These are phyloP conservation scores for Sugiyamaella smithiae DNA, from an alignment of 805 yeast species.

Conservation along the genomic window DNA sequence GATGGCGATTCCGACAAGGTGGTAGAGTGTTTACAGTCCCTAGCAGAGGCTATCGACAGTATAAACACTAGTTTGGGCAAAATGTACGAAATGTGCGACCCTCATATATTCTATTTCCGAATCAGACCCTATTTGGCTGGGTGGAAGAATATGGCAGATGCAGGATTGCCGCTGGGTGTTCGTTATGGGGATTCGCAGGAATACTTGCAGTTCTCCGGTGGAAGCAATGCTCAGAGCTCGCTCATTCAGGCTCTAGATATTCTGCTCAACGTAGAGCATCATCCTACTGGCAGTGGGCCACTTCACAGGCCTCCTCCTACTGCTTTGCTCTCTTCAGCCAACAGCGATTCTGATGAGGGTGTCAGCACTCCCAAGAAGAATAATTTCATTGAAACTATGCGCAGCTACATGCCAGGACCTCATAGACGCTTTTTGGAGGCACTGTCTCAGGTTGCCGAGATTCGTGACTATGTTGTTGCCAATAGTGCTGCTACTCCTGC, in stretches of 20 bases:
- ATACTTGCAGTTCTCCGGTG: constrained; percentile 71
- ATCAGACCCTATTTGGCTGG: constrained; percentile 91
- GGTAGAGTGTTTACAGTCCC: constrained; percentile 48
- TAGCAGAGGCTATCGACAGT: constrained; percentile 74
- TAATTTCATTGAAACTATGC: constrained; percentile 77
- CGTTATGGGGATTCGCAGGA: constrained; percentile 63
- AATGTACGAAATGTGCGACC: constrained; percentile 94
- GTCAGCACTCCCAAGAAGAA: constrained; percentile 32
- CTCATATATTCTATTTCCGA: constrained; percentile 83
- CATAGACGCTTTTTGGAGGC: constrained; percentile 72
- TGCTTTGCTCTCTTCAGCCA: constrained; percentile 16
- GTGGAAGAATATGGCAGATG: constrained; percentile 87
- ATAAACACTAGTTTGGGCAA: constrained; percentile 70
- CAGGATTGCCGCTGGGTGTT: constrained; percentile 78
- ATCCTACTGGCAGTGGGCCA: constrained; percentile 63
- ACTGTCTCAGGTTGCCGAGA: constrained; percentile 53
- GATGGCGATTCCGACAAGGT: constrained; percentile 44
- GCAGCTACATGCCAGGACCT: constrained; percentile 83
- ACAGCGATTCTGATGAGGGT: constrained; percentile 22
- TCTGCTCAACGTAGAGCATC: constrained; percentile 70
- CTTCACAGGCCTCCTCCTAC: constrained; percentile 20
- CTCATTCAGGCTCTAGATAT: constrained; percentile 84
- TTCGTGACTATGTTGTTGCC: constrained; percentile 61
- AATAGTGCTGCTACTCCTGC: constrained; percentile 46
- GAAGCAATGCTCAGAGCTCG: constrained; percentile 92